phyloP scores from a whole-genome alignment of 192 early-diverging fungal genomes.

The Coemansia sp. region DNA sequence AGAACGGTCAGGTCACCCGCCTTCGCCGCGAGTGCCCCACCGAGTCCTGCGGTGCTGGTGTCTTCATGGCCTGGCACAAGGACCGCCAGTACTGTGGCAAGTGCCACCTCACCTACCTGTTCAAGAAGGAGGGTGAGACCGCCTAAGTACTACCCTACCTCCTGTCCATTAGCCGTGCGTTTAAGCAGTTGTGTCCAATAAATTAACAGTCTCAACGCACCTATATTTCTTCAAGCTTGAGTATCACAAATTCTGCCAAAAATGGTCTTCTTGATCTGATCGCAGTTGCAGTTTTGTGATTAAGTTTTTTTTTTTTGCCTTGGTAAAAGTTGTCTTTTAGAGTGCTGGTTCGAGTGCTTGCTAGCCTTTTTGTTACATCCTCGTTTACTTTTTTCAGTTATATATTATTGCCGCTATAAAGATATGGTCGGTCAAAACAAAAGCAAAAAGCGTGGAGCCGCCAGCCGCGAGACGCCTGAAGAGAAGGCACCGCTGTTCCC shows the following conservation, averaged over 20 bases:
- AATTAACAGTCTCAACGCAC: neutral
- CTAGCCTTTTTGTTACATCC: constrained; percentile 2
- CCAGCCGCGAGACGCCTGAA: constrained; percentile 20
- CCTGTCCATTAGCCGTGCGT: constrained; percentile 7
- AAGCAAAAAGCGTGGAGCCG: constrained; percentile 38
- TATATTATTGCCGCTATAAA: neutral
- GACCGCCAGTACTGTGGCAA: constrained; percentile 99
- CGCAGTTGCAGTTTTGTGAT: neutral
- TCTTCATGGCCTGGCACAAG: constrained; percentile 98
- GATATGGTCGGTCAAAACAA: constrained; percentile 28
- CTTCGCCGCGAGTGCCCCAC: constrained; percentile 98
- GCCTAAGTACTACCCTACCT: constrained; percentile 19
- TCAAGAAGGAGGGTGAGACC: constrained; percentile 77
- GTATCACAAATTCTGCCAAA: neutral
- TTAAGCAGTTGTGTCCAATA: neutral
- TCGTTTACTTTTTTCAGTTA: constrained; percentile 1
- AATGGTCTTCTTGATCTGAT: neutral
- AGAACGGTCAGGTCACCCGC: constrained; percentile 96
- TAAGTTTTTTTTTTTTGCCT: constrained; percentile 42
- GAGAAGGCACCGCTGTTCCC: constrained; percentile 30
- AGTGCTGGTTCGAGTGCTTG: neutral
- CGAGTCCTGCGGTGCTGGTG: constrained; percentile 96
- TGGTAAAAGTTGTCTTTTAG: neutral
- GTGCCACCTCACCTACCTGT: constrained; percentile 96
- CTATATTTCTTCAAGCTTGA: too few relatives aligned